phyloP scores from a whole-genome alignment of 2,329 filamentous ascomycete genomes.

The Aspergillus jensenii region DNA sequence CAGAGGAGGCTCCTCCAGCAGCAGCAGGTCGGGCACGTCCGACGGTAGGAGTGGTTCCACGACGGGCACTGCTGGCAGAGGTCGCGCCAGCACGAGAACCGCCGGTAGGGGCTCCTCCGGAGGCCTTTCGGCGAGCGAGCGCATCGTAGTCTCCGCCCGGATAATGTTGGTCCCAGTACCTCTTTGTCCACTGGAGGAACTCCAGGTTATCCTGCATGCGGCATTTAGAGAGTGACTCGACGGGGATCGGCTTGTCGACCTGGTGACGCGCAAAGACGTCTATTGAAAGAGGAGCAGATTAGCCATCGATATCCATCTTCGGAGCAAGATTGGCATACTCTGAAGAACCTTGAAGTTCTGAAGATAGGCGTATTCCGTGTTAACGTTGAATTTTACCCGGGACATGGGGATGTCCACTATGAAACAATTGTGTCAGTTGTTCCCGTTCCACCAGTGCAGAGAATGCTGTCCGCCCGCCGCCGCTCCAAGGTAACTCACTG shows the following conservation, averaged over 20 bases:
- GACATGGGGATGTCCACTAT: conserved; percentile 86
- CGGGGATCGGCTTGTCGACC: conserved; percentile 85
- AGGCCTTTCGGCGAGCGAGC: conserved; percentile 77
- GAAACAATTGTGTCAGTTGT: conserved; percentile 8
- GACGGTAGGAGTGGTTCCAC: conserved; percentile 64
- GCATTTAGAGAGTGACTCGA: conserved; percentile 89
- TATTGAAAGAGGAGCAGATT: conserved; percentile 15
- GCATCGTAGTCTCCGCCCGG: conserved; percentile 97
- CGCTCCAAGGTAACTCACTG: conserved; percentile 49
- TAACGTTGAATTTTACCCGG: conserved; percentile 97
- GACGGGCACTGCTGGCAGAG: conserved; percentile 49
- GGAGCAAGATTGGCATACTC: conserved; percentile 60
- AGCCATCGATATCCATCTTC: not conserved
- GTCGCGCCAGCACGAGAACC: conserved; percentile 51
- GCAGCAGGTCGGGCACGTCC: conserved; percentile 48
- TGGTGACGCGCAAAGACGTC: conserved; percentile 82
- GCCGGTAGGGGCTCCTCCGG: conserved; percentile 54
- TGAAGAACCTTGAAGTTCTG: conserved; percentile 98
- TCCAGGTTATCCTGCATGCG: conserved; percentile 99
- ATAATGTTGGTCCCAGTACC: conserved; percentile 97
- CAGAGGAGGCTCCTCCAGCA: conserved; percentile 48
- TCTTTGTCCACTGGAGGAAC: conserved; percentile 95
- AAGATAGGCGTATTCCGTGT: conserved; percentile 93
- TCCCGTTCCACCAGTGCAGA: not conserved
- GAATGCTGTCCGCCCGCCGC: not conserved